These are phyloP conservation scores for Cordyceps farinosa DNA, from an alignment of 2,329 filamentous ascomycete species.

Conservation along the genomic window DNA sequence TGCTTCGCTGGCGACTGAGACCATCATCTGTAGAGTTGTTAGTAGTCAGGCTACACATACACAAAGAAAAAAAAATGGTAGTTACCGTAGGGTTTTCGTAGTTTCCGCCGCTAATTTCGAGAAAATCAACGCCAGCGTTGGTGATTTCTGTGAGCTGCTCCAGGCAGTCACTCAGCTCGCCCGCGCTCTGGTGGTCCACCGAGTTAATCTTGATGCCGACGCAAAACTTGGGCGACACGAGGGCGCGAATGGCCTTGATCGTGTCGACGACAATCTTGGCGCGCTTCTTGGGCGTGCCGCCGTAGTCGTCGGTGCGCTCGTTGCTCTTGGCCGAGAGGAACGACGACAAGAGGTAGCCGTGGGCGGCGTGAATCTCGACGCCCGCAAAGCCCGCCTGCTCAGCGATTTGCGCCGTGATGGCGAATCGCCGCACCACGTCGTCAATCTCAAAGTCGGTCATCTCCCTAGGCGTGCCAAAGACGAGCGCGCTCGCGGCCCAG, in stretches of 20 bases:
- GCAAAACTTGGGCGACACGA: slow-evolving; percentile 39
- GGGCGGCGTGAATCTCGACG: slow-evolving; percentile 45
- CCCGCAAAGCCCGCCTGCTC: slow-evolving; percentile 45
- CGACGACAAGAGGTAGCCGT: slow-evolving; percentile 56
- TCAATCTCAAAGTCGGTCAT: slow-evolving; percentile 55
- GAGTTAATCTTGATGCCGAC: slow-evolving; percentile 56
- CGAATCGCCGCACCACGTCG: slow-evolving; percentile 50
- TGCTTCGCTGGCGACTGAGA: slow-evolving; percentile 21
- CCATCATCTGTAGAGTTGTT: slow-evolving; percentile 3
- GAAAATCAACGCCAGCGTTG: slow-evolving; percentile 56
- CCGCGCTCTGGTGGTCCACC: slow-evolving; percentile 50
- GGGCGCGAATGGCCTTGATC: slow-evolving; percentile 39
- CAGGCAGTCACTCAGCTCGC: slow-evolving; percentile 49
- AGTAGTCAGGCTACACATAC: neutral
- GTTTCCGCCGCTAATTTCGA: slow-evolving; percentile 64
- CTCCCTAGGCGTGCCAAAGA: slow-evolving; percentile 53
- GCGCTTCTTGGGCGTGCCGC: slow-evolving; percentile 47
- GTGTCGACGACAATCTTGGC: slow-evolving; percentile 51
- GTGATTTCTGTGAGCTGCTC: slow-evolving; percentile 53
- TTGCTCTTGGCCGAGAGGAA: slow-evolving; percentile 53
- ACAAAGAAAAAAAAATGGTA: neutral
- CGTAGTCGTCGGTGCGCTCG: slow-evolving; percentile 51
- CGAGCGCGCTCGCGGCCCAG: slow-evolving; percentile 28
- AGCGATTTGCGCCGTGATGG: slow-evolving; percentile 46
- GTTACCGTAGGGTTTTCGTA: slow-evolving; percentile 50